These are phyloP conservation scores for Hysterium pulicare DNA, from an alignment of 2,329 filamentous ascomycete species.

Conservation along the genomic window DNA sequence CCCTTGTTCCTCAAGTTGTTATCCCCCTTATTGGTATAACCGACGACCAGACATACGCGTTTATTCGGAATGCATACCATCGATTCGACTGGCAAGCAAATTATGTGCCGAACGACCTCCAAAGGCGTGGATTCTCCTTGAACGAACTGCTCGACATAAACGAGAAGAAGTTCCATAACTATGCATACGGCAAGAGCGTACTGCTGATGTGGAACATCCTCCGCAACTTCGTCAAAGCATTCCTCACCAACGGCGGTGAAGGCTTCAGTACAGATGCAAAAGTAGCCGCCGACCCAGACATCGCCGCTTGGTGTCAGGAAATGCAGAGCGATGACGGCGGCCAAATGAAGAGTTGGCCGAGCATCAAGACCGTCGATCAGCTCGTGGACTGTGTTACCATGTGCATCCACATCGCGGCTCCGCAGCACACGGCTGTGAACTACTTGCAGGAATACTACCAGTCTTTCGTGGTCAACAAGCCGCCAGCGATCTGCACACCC, in stretches of 20 bases:
- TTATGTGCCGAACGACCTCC: slow-evolving; percentile 48
- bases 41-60: slow-evolving; percentile 35
- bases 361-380: slow-evolving; percentile 40
- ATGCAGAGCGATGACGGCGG: slow-evolving; percentile 35
- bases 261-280: slow-evolving; percentile 32
- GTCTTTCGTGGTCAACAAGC: slow-evolving; percentile 47
- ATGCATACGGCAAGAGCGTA: slow-evolving; percentile 49
- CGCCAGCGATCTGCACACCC: slow-evolving; percentile 36
- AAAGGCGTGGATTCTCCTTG: slow-evolving; percentile 42
- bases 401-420: slow-evolving; percentile 52
- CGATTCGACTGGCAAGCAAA: slow-evolving; percentile 45
- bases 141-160: slow-evolving; percentile 25
- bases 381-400: slow-evolving; percentile 49
- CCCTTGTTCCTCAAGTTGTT: slow-evolving; percentile 46
- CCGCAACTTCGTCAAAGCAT: slow-evolving; percentile 40
- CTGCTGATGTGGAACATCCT: slow-evolving; percentile 45
- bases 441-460: slow-evolving; percentile 53
- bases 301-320: slow-evolving; percentile 43
- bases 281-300: slow-evolving; percentile 27
- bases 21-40: slow-evolving; percentile 43
- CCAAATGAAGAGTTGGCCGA: slow-evolving; percentile 43
- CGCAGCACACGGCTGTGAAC: slow-evolving; percentile 51
- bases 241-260: slow-evolving; percentile 31
- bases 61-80: slow-evolving; percentile 42
- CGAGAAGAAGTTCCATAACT: slow-evolving; percentile 44